These are phyloP conservation scores for Tuctoria greenei DNA, from an alignment of 176 grass and related monocot species.

Conservation along the genomic window DNA sequence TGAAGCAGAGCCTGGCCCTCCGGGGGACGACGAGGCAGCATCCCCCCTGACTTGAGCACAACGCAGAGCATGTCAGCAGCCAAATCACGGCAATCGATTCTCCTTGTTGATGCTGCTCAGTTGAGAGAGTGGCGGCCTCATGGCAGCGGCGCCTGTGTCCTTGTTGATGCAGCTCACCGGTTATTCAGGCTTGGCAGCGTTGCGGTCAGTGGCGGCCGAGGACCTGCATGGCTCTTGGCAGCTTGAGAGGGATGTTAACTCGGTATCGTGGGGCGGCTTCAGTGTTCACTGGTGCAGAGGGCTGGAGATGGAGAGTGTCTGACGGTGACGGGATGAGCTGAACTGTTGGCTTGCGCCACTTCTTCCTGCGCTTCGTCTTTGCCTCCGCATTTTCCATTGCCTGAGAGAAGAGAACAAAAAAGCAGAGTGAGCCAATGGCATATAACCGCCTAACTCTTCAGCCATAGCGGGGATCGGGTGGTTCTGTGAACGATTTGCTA, in stretches of 20 bases:
- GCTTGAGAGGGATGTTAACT: slow-evolving; percentile 58
- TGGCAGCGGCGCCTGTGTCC: slow-evolving; percentile 37
- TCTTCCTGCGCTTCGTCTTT: slow-evolving; percentile 62
- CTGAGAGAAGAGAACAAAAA: slow-evolving; percentile 37
- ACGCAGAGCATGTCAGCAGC: not conserved
- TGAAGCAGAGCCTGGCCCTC: not conserved
- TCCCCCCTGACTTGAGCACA: not conserved
- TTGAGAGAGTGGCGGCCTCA: slow-evolving; percentile 43
- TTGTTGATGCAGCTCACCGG: slow-evolving; percentile 39
- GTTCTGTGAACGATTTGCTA: not conserved
- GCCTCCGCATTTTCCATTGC: slow-evolving; percentile 25
- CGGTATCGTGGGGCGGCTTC: slow-evolving; percentile 33
- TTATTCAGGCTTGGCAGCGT: slow-evolving; percentile 51
- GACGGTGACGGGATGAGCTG: slow-evolving; percentile 60
- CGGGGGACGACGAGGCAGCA: slow-evolving; percentile 25
- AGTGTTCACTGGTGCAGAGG: slow-evolving; percentile 28
- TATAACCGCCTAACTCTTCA: not conserved
- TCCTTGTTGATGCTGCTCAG: slow-evolving; percentile 60
- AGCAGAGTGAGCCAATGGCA: slow-evolving; percentile 29
- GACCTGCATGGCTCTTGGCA: slow-evolving; percentile 87
- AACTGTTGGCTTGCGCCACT: slow-evolving; percentile 72
- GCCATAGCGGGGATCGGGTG: not conserved
- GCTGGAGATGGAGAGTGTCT: slow-evolving; percentile 30
- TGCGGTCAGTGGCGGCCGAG: slow-evolving; percentile 50
- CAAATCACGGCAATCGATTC: slow-evolving; percentile 51